phyloP scores from a whole-genome alignment of 441 rosid species.

The Arabidopsis hybrid region DNA sequence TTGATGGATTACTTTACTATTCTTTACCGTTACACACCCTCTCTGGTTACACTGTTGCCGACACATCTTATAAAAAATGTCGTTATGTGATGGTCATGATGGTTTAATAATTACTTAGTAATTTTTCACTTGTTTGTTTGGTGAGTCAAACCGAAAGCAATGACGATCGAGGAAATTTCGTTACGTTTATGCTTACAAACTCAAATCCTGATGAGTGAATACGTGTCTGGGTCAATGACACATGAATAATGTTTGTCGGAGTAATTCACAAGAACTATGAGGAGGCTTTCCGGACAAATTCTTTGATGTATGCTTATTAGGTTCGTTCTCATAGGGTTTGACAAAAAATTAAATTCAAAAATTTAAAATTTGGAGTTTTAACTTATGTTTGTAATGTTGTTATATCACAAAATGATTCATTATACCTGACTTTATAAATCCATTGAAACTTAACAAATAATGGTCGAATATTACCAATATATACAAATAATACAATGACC shows the following conservation, averaged over 20 bases:
- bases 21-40: background rate
- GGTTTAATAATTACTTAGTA: background rate
- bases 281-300: too few species aligned
- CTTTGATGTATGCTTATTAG: background rate
- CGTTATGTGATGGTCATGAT: background rate
- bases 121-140: background rate
- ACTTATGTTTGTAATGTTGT: too few species aligned
- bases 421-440: slow-evolving; percentile 10
- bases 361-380: too few species aligned
- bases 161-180: background rate
- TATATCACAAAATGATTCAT: too few species aligned
- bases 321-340: background rate
- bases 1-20: background rate
- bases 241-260: background rate
- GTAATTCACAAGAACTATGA: background rate
- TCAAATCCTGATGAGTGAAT: background rate
- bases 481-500: background rate
- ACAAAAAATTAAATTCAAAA: background rate
- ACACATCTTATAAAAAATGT: slow-evolving; percentile 4
- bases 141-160: slow-evolving; percentile 16
- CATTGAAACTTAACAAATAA: slow-evolving; percentile 19
- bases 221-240: background rate
- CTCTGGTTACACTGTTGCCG: slow-evolving; percentile 23
- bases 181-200: background rate
- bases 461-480: slow-evolving; percentile 20